Percentiles rank a stretch among this genome's conserved stretches.
Evolutionary conservation across 306 rosid species (phyloP).

Genomic region (Pyrus communis): DNA sequence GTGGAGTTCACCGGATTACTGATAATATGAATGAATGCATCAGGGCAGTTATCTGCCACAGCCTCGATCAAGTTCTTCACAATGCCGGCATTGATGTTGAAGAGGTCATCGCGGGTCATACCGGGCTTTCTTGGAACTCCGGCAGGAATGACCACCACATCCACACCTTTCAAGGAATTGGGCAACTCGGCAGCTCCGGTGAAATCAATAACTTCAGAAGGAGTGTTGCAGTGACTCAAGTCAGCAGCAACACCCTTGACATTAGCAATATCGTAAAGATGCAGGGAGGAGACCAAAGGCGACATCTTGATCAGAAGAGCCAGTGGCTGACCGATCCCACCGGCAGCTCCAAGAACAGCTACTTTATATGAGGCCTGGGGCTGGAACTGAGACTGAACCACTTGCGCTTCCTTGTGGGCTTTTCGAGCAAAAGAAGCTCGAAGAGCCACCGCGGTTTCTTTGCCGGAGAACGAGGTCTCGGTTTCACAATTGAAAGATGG

Average conservation of each 20-base stretch:
- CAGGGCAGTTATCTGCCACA: conserved; percentile 89
- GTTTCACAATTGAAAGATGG: conserved; percentile 34
- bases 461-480: conserved; percentile 52
- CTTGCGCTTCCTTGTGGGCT: conserved; percentile 42
- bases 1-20: conserved; percentile 98
- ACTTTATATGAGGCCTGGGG: conserved; percentile 84
- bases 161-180: conserved; percentile 56
- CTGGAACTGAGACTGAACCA: conserved; percentile 30
- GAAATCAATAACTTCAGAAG: conserved; percentile 75
- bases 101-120: conserved; percentile 98
- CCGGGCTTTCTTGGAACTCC: conserved; percentile 99
- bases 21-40: conserved; percentile 79
- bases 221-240: conserved; percentile 95
- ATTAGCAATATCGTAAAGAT: conserved; percentile 88
- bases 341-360: conserved; percentile 93
- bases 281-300: conserved; percentile 69
- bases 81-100: conserved; percentile 90
- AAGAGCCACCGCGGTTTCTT: conserved; percentile 43
- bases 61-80: conserved; percentile 78
- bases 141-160: conserved; percentile 93
- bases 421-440: conserved; percentile 40
- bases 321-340: conserved; percentile 94
- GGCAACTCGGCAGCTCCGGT: conserved; percentile 70
- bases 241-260: conserved; percentile 99
- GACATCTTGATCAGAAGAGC: conserved; percentile 95